A percentile compares a stretch with the other conserved stretches of the same genome.
phyloP scores from a whole-genome alignment of 805 yeast genomes.

The Candida taoyuanica region DNA sequence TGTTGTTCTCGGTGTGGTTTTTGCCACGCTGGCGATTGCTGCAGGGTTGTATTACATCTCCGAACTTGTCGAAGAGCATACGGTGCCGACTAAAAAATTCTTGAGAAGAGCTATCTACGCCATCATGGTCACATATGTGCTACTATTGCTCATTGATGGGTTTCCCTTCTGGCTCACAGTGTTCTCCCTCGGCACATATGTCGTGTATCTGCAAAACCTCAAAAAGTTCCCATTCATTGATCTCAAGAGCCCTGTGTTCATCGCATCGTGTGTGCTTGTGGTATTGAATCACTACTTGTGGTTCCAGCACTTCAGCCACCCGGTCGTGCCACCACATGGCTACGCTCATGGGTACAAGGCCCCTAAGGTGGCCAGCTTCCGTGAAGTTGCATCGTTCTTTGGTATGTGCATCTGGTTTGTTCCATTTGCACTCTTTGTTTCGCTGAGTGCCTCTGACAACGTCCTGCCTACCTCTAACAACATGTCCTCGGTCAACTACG shows the following conservation, averaged over 20 bases:
- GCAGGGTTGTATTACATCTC: constrained; percentile 89
- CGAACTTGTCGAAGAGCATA: constrained; percentile 90
- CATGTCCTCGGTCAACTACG: constrained; percentile 24
- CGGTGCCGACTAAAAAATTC: constrained; percentile 75
- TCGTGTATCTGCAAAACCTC: constrained; percentile 72
- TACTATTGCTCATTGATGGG: constrained; percentile 67
- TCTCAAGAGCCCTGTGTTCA: constrained; percentile 64
- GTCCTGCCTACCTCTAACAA: constrained; percentile 57
- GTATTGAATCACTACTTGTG: constrained; percentile 80
- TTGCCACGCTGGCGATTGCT: constrained; percentile 67
- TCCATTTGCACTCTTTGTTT: constrained; percentile 88
- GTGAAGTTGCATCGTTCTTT: constrained; percentile 92
- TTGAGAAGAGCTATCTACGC: constrained; percentile 58
- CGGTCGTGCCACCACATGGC: constrained; percentile 56
- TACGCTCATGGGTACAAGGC: constrained; percentile 40
- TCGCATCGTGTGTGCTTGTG: constrained; percentile 68
- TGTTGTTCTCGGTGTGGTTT: constrained; percentile 53
- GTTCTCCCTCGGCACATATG: constrained; percentile 68
- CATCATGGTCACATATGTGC: constrained; percentile 49
- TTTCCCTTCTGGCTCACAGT: constrained; percentile 67
- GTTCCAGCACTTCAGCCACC: constrained; percentile 75
- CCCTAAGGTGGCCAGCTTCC: constrained; percentile 71
- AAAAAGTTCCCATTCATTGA: constrained; percentile 79
- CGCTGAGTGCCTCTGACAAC: constrained; percentile 88
- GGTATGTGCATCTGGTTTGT: constrained; percentile 92